A percentile compares a stretch with the other conserved stretches of the same genome.
Conservation (phyloP, 2,329 filamentous ascomycete genomes). For the Pestalotiopsis sp. region DNA sequence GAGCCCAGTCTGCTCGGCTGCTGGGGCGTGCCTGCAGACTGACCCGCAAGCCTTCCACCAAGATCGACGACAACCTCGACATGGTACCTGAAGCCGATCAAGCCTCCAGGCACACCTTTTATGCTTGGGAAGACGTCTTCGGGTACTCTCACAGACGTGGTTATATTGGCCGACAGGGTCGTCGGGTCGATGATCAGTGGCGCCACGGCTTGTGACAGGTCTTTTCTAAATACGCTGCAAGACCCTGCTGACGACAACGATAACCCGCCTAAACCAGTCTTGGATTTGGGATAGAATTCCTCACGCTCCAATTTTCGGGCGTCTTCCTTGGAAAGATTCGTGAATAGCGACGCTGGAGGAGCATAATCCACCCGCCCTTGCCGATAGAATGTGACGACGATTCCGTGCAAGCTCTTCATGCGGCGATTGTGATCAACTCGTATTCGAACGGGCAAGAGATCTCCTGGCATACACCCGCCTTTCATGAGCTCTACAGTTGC, state of each 20-base stretch:
- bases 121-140: constrained; percentile 94
- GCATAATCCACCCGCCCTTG: constrained; percentile 87
- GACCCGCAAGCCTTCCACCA: constrained; percentile 76
- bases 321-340: constrained; percentile 60
- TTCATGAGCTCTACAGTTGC: constrained; percentile 82
- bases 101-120: constrained; percentile 81
- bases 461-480: constrained; percentile 84
- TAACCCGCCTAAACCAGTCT: constrained; percentile 82
- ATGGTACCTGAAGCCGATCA: constrained; percentile 95
- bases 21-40: constrained; percentile 45
- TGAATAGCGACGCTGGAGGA: constrained; percentile 54
- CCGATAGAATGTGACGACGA: constrained; percentile 90
- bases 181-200: constrained; percentile 85
- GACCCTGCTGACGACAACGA: constrained; percentile 85
- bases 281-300: constrained; percentile 84
- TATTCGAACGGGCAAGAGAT: constrained; percentile 78
- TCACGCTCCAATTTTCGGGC: constrained; percentile 73
- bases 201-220: constrained; percentile 85
- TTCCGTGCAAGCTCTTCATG: constrained; percentile 87
- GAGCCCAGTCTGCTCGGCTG: constrained; percentile 41
- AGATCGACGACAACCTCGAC: constrained; percentile 92
- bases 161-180: constrained; percentile 78
- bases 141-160: constrained; percentile 81
- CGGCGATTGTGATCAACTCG: constrained; percentile 85
- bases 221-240: constrained; percentile 92